These are phyloP conservation scores for Cladosporium sp. DNA, from an alignment of 2,329 filamentous ascomycete genomes.

Conservation along the genomic window DNA sequence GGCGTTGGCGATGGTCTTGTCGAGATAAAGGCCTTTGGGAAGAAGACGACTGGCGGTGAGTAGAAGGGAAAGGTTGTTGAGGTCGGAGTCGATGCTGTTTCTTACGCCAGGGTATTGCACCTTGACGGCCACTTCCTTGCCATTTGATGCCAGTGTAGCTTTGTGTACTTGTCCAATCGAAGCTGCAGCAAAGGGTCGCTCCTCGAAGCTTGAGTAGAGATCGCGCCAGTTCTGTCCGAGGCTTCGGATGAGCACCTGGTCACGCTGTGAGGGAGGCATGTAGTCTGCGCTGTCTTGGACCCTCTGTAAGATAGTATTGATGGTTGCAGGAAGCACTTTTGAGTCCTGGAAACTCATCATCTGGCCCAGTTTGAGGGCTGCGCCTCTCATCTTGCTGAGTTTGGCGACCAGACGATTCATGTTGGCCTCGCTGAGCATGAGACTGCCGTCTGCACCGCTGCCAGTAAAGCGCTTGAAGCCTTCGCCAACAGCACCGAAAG, in stretches of 20 bases:
- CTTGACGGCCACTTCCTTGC: conserved; percentile 82
- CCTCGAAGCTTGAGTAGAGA: conserved; percentile 79
- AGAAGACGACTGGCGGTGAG: conserved; percentile 86
- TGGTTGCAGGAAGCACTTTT: conserved; percentile 83
- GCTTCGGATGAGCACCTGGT: conserved; percentile 74
- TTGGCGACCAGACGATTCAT: conserved; percentile 91
- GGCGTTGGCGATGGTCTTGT: conserved; percentile 96
- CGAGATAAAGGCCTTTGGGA: conserved; percentile 85
- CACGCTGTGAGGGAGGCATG: conserved; percentile 90
- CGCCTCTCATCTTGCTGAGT: conserved; percentile 91
- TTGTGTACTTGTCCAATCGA: conserved; percentile 96
- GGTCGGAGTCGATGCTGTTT: conserved; percentile 91
- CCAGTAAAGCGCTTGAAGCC: conserved; percentile 76
- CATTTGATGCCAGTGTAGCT: conserved; percentile 71
- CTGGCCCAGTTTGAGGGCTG: conserved; percentile 93
- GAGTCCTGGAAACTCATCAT: conserved; percentile 98
- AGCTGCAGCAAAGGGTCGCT: conserved; percentile 87
- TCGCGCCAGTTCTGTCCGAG: conserved; percentile 81
- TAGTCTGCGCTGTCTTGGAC: conserved; percentile 97
- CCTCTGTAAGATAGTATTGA: conserved; percentile 85
- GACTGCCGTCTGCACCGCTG: conserved; percentile 62
- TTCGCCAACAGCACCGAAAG: conserved; percentile 85
- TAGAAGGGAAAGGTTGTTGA: conserved; percentile 87
- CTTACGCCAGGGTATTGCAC: conserved; percentile 96
- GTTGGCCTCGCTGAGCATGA: conserved; percentile 83